Evolutionary conservation across 352 stramenopile species (phyloP).

Genomic region (Globisporangium cederbergense): DNA sequence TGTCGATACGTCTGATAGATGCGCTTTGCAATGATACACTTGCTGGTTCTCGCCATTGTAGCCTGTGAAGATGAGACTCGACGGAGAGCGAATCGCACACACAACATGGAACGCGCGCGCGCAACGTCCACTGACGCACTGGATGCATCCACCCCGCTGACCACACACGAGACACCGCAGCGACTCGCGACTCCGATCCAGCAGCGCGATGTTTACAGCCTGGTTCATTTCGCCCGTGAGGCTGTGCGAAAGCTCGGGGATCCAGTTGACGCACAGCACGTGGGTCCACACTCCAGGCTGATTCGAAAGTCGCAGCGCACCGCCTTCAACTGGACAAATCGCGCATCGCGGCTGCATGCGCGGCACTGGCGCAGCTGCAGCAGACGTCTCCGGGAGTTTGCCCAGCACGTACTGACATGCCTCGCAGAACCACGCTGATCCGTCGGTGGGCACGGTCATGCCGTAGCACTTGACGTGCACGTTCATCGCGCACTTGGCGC

Average conservation of each 20-base stretch:
- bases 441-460: constrained; percentile 34
- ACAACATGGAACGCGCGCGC: constrained; percentile 79
- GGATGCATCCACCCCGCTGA: constrained; percentile 80
- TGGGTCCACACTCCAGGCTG: constrained; percentile 72
- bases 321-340: constrained; percentile 65
- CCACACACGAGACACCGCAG: constrained; percentile 83
- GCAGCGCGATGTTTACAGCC: constrained; percentile 51
- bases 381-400: neutral
- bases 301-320: constrained; percentile 63
- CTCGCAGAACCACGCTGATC: constrained; percentile 62
- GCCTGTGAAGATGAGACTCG: constrained; percentile 72
- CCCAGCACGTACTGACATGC: constrained; percentile 41
- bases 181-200: constrained; percentile 65
- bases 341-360: constrained; percentile 48
- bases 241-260: constrained; percentile 82
- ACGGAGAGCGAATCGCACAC: constrained; percentile 73
- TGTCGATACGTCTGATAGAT: constrained; percentile 58
- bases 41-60: constrained; percentile 77
- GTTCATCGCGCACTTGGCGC: constrained; percentile 47
- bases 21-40: constrained; percentile 80
- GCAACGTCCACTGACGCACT: constrained; percentile 84
- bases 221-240: constrained; percentile 54
- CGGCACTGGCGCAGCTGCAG: constrained; percentile 14
- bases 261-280: constrained; percentile 84
- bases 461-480: constrained; percentile 85